Evolutionary conservation across 371 early-diverging fungal genomes (phyloP), one percentile per base, ranked within the genome.

Genomic region (Actinomucor elegans): DNA sequence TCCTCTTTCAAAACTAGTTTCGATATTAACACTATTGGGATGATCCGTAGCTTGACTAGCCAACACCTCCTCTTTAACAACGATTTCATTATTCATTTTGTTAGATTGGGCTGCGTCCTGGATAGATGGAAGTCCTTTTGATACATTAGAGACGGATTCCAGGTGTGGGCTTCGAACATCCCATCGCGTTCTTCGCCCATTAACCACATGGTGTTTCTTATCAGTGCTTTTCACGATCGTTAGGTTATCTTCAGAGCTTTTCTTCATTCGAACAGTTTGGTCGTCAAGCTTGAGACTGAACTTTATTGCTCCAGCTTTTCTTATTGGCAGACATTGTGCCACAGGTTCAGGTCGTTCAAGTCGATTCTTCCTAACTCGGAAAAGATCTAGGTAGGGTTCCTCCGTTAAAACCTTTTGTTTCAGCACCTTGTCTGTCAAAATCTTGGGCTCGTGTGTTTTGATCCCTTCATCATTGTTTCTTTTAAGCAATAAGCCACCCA

Each of bases 401-500:
- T 53, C 60, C 26, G 54, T 48, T 15, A 54, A 48, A 44, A 20
- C 49, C 28, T 32, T 29, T 41, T 61, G 54, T 36, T 48, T 59
- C 11, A 40, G 26, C 2, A 33, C 15, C 18, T 48, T 43, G 17
- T 37, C 41, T 27, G 5, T 18, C 8, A 11, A 9, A 31, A 24
- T 26, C 5, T 37, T 37, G 20, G 55, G 24, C 33, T 18, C 27
- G 12, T 40, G 20, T 26, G 40, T 48, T 15, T 18, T 51, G n/a
- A n/a, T n/a, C n/a, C n/a, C n/a, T 41, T 33, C 42, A 18, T 40
- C 49, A 14, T 26, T 49, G 14, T 28, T 18, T 29, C 57, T 57
- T 31, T 60, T 31, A 10, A 70, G 50, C 20, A 70, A 33, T 51
- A 70, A 17, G 33, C 66, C 66, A 18, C 71, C 71, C 71, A 70